phyloP scores from a whole-genome alignment of 148 eudicot species.

The Hydrangea macrophylla region DNA sequence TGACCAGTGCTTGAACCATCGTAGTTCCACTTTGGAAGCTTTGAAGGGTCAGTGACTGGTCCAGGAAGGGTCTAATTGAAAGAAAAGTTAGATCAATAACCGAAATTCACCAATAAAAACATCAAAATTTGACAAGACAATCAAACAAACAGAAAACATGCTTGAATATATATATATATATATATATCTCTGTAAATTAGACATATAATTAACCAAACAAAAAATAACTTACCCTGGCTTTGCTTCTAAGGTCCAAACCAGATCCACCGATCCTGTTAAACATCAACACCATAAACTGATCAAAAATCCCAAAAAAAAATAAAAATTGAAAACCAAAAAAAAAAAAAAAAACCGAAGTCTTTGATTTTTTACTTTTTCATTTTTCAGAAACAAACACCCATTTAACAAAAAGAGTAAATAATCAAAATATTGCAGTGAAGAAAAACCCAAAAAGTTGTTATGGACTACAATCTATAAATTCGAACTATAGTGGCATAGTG shows the following conservation, averaged over 20 bases:
- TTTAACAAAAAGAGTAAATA: no score
- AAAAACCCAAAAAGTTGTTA: no score
- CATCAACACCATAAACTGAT: not conserved
- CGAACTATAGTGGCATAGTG: no score
- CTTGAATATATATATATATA: not conserved
- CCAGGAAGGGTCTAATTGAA: constrained; percentile 32
- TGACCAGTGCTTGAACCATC: constrained; percentile 57
- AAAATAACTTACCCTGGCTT: constrained; percentile 54
- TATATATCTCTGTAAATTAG: not conserved
- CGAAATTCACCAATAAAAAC: not conserved
- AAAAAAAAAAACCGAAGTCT: no score
- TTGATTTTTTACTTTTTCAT: no score
- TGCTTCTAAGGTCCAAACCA: constrained; percentile 71
- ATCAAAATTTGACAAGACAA: not conserved
- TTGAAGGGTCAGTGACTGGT: constrained; percentile 29
- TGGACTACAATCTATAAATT: no score
- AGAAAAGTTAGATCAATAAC: not conserved
- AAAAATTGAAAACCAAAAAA: no score
- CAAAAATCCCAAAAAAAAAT: not conserved
- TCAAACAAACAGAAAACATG: not conserved
- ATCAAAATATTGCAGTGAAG: no score
- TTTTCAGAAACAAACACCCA: not conserved
- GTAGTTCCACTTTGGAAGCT: constrained; percentile 56
- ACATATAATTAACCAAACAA: not conserved
- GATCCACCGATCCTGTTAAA: constrained; percentile 67